Percentiles rank a stretch among this genome's conserved stretches.
These are phyloP conservation scores for Emmonsia crescens DNA, from an alignment of 2,329 filamentous ascomycete species.

Conservation along the genomic window DNA sequence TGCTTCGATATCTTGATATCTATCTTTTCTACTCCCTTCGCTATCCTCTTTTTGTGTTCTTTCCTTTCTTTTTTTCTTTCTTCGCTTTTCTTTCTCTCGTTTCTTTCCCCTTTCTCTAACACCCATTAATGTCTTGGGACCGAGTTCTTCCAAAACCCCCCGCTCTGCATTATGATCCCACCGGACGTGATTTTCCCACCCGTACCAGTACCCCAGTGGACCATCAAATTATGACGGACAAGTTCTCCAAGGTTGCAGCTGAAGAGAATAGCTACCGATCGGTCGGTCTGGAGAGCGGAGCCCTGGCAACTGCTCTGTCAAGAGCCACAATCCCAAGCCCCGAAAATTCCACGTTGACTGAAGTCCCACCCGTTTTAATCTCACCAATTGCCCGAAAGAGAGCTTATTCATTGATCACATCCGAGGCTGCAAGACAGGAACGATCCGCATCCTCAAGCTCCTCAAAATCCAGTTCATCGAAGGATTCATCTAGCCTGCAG, in stretches of 20 bases:
- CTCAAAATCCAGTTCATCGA: constrained; percentile 23
- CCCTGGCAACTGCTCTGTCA: neutral
- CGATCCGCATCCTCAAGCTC: constrained; percentile 25
- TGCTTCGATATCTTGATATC: constrained; percentile 2
- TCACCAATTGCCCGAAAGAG: constrained; percentile 8
- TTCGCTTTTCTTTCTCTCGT: constrained; percentile 2
- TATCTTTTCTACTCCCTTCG: constrained; percentile 2
- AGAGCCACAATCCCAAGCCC: neutral
- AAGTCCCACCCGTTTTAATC: neutral
- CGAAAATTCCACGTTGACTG: neutral
- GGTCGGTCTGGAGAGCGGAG: neutral
- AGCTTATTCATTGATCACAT: constrained; percentile 2
- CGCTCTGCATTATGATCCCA: constrained; percentile 32
- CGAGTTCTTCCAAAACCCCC: constrained; percentile 36
- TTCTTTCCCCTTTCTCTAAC: constrained; percentile 4
- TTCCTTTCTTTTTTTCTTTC: neutral
- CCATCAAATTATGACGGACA: constrained; percentile 33
- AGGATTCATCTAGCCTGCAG: constrained; percentile 37
- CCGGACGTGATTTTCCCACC: constrained; percentile 23
- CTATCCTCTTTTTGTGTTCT: neutral
- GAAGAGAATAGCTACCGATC: constrained; percentile 13
- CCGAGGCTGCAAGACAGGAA: constrained; percentile 6
- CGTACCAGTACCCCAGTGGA: constrained; percentile 28
- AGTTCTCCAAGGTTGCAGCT: constrained; percentile 16
- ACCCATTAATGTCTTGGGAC: constrained; percentile 36